Conservation (phyloP, 2,329 filamentous ascomycete species). For the Talaromyces sp. region DNA sequence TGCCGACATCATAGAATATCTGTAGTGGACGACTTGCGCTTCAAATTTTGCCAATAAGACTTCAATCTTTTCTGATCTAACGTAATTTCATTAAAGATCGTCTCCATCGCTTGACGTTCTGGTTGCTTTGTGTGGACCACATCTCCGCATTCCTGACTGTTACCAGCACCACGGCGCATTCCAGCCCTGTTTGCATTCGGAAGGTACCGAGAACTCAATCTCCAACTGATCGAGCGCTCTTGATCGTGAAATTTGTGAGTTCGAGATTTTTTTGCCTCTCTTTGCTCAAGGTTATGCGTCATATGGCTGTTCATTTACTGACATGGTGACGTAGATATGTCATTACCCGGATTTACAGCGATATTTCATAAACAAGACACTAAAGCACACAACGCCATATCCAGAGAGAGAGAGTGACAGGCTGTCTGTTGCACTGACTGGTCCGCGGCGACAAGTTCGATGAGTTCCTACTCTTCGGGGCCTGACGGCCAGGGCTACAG, state of each 20-base stretch:
- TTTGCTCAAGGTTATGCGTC: constrained; percentile 9
- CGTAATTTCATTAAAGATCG: background rate
- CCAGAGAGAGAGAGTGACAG: background rate
- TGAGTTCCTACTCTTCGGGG: constrained; percentile 18
- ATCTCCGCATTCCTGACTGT: constrained; percentile 15
- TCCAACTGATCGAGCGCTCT: background rate
- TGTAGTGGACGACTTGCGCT: background rate
- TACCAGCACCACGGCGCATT: constrained; percentile 16
- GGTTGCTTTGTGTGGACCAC: constrained; percentile 1
- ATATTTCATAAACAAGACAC: constrained; percentile 6
- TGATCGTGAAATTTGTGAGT: constrained; percentile 7
- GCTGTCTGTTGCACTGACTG: background rate
- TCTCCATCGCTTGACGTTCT: background rate
- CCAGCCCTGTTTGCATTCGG: constrained; percentile 17
- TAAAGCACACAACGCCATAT: background rate
- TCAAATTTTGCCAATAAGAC: background rate
- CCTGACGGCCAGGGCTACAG: constrained; percentile 25
- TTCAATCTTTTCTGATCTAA: background rate
- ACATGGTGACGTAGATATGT: constrained; percentile 17
- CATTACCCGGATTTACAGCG: background rate
- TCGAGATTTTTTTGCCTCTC: background rate
- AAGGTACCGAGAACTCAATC: constrained; percentile 3
- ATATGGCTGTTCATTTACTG: constrained; percentile 2
- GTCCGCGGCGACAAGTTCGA: constrained; percentile 16
- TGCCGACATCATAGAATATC: constrained; percentile 9